Evolutionary conservation across 169 alveolate species (phyloP).

Genomic region (Cyclospora cayetanensis): DNA sequence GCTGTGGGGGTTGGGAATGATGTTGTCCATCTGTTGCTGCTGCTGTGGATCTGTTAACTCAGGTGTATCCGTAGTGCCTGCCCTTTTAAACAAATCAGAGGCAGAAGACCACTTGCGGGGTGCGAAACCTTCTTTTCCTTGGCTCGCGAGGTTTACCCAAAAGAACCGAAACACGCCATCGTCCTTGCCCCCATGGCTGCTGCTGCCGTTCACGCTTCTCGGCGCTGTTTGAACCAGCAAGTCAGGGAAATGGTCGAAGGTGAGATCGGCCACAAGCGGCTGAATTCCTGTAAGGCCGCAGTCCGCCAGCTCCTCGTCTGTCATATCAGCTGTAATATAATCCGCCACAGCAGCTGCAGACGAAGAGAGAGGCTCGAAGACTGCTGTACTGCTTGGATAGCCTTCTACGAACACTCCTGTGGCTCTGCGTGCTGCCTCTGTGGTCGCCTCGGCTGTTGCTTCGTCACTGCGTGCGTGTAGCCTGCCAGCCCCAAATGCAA

Average conservation of each 20-base stretch:
- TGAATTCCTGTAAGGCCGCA: constrained; percentile 6
- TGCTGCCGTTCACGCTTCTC: not conserved
- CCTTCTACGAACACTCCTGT: not conserved
- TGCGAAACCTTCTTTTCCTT: not conserved
- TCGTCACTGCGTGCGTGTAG: not conserved
- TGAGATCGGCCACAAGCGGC: constrained; percentile 36
- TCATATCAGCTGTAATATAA: not conserved
- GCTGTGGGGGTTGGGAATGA: constrained; percentile 46
- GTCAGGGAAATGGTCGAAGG: constrained; percentile 35
- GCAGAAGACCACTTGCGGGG: not conserved
- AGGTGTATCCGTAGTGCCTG: not conserved
- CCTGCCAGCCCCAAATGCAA: not conserved
- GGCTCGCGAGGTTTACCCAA: not conserved
- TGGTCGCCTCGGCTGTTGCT: not conserved
- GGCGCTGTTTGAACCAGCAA: constrained; percentile 20
- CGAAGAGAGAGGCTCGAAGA: not conserved
- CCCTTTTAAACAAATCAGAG: not conserved
- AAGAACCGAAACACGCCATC: not conserved
- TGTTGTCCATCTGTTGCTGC: not conserved
- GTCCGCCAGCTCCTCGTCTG: not conserved
- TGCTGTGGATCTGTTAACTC: not conserved
- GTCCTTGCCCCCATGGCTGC: not conserved
- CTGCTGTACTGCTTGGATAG: not conserved
- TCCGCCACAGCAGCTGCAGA: not conserved
- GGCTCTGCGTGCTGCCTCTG: not conserved